Base-by-base conservation (phyloP, 306 rosid genomes). In the Trifolium repens region DNA sequence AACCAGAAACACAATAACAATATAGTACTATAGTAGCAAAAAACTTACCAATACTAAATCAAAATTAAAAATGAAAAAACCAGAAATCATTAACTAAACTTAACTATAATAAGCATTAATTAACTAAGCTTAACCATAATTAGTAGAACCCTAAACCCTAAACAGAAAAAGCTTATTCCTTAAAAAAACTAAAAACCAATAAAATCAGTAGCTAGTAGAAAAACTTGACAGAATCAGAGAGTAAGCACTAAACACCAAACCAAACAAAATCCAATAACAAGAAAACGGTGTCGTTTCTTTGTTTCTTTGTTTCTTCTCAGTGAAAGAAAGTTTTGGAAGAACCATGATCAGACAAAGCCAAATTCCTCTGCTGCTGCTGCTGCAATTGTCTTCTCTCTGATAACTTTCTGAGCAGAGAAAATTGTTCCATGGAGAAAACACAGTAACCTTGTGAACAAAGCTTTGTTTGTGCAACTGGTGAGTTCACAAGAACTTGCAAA, bases 381-480 rank as follows among this genome's bases (percentile, higher is more conserved):
- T 53, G 80, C 0, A 42, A 59, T 2, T 69, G 60, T 44, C 70
- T 80, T 49, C 47, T 77, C 9, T 82, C 74, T 0, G 85, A 63
- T 1, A 80, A 16, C 47, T 78, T 80, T 27, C 62, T 85, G 6
- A 93, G 69, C 58, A 82, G 1, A 13, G 73, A 82, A 24, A 90
- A 27, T 83, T 91, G 97, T 80, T 93, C 96, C 3, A 73, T 30
- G 0, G 97, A 85, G 69, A 90, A 85, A 5, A 94, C 91, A 57
- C 97, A 94, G 46, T 74, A 72, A 0, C 90, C 94, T 69, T 77
- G 85, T 1, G 94, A 84, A 46, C 67, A 85, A 24, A 94, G 90
- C 79, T 59, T 44, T 13, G 89, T 91, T 78, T 91, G 98, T 0
- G 91, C 88, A 12, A 90, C 93, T 0, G 92, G 92, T 1, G 98